phyloP scores from a whole-genome alignment of 2,329 filamentous ascomycete genomes.

The Ophiocordyceps camponoti-rufipedis region DNA sequence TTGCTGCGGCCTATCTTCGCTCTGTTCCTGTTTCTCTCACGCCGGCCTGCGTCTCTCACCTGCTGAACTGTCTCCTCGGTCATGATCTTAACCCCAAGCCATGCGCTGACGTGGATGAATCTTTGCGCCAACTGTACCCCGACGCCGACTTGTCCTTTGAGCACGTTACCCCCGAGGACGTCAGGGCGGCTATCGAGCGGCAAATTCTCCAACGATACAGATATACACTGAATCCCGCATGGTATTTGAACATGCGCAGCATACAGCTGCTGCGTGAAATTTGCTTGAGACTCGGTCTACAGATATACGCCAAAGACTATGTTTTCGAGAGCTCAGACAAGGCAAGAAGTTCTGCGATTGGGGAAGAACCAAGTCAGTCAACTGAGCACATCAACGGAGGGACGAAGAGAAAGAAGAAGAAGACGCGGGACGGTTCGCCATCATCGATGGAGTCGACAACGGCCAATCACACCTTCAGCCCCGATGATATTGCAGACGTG shows the following conservation, averaged over 20 bases:
- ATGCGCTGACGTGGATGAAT: conserved; percentile 55
- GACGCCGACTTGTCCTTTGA: conserved; percentile 73
- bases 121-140: conserved; percentile 57
- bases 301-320: conserved; percentile 55
- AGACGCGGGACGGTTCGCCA: conserved; percentile 33
- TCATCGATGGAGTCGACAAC: conserved; percentile 23
- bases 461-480: conserved; percentile 38
- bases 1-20: conserved; percentile 61
- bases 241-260: conserved; percentile 50
- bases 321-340: conserved; percentile 13
- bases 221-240: conserved; percentile 50
- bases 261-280: conserved; percentile 81
- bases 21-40: conserved; percentile 64
- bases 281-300: conserved; percentile 73
- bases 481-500: conserved; percentile 79
- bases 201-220: conserved; percentile 62
- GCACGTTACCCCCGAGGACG: conserved; percentile 52
- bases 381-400: conserved; percentile 26
- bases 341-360: conserved; percentile 11
- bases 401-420: conserved; percentile 45
- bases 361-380: conserved; percentile 13
- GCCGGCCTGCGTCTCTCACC: conserved; percentile 63
- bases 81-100: conserved; percentile 60
- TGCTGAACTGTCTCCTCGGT: conserved; percentile 87
- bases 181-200: conserved; percentile 50